These are phyloP conservation scores for Castanea crenata DNA, from an alignment of 306 rosid species.

Conservation along the genomic window DNA sequence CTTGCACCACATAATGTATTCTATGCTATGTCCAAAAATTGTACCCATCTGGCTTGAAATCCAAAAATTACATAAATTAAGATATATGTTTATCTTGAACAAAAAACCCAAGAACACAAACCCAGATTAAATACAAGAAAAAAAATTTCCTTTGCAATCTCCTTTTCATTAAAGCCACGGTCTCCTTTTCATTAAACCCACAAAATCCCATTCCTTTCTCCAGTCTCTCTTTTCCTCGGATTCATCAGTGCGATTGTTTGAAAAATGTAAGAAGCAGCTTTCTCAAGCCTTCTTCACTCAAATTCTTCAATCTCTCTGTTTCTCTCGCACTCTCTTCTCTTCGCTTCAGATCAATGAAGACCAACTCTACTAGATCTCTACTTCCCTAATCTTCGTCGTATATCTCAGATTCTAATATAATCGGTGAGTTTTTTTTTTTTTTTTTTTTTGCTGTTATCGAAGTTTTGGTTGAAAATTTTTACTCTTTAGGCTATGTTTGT, in stretches of 20 bases:
- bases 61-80: too few species aligned
- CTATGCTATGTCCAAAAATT: too few species aligned
- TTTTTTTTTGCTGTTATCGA: too few species aligned
- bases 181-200: too few species aligned
- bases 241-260: slow-evolving; percentile 19
- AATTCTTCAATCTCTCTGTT: slow-evolving; percentile 16
- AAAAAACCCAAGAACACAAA: too few species aligned
- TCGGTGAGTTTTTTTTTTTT: slow-evolving; percentile 37
- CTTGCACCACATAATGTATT: too few species aligned
- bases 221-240: slow-evolving; percentile 30
- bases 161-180: too few species aligned
- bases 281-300: slow-evolving; percentile 7
- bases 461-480: neutral
- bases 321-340: neutral
- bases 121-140: too few species aligned
- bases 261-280: slow-evolving; percentile 47
- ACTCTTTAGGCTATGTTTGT: neutral
- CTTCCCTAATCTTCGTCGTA: slow-evolving; percentile 24
- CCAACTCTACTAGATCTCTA: slow-evolving; percentile 14
- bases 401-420: slow-evolving; percentile 2
- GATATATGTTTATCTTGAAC: too few species aligned
- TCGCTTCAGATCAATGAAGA: slow-evolving; percentile 20
- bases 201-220: neutral
- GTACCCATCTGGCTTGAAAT: too few species aligned
- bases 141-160: too few species aligned